phyloP scores from a whole-genome alignment of 108 stramenopile species.

The Stephanodiscus minutulus region DNA sequence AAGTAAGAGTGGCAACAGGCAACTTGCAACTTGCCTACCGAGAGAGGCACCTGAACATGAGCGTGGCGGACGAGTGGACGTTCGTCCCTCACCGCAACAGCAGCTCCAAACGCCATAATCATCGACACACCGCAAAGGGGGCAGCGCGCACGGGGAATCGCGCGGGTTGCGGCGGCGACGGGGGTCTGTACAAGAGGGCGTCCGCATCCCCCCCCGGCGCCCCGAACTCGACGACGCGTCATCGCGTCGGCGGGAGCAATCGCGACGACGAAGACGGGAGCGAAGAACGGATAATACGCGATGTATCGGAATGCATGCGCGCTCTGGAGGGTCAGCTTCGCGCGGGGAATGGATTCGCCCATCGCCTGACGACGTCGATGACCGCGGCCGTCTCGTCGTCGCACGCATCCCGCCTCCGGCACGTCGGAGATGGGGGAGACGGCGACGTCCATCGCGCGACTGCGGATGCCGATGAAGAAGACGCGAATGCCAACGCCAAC shows the following conservation, averaged over 20 bases:
- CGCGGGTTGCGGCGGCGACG: neutral
- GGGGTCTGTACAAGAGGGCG: conserved; percentile 1
- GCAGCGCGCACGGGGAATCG: neutral
- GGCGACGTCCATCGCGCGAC: neutral
- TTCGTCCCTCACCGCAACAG: conserved; percentile 10
- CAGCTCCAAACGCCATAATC: conserved; percentile 15
- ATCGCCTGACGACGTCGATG: conserved; percentile 23
- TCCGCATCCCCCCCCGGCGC: neutral
- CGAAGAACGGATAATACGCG: conserved; percentile 15
- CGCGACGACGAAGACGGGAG: conserved; percentile 1
- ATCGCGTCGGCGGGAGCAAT: neutral
- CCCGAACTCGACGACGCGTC: neutral
- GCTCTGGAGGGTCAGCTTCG: conserved; percentile 23
- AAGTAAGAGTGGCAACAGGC: too few relatives aligned
- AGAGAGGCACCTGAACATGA: too few relatives aligned
- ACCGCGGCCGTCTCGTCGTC: conserved; percentile 1
- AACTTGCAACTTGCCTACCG: too few relatives aligned
- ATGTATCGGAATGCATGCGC: conserved; percentile 20
- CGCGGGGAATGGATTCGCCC: conserved; percentile 21
- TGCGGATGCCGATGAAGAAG: neutral
- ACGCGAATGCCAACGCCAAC: neutral
- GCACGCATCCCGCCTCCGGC: neutral
- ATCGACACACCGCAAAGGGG: conserved; percentile 4
- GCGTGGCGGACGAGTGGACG: conserved; percentile 30
- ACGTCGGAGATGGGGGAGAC: neutral